Conservation (phyloP, 768 basidiomycete species). For the Gloeostereum incarnatum region DNA sequence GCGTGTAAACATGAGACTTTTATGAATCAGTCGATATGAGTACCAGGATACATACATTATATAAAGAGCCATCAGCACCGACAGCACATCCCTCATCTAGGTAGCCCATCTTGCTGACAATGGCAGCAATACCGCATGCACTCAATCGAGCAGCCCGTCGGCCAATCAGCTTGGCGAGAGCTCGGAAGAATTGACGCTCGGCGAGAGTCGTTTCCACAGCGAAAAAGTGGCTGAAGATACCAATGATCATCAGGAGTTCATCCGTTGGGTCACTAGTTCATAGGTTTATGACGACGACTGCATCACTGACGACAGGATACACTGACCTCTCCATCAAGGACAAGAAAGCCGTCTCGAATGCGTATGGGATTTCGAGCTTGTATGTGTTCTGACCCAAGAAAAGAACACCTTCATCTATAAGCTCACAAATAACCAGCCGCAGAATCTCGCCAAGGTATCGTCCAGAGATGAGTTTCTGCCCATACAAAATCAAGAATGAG, state of each 20-base stretch:
- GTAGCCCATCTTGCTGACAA: slow-evolving; percentile 91
- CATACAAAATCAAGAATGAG: background rate
- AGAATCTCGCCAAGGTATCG: slow-evolving; percentile 95
- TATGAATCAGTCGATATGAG: background rate
- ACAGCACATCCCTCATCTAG: slow-evolving; percentile 86
- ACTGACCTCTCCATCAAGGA: slow-evolving; percentile 90
- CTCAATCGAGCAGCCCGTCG: slow-evolving; percentile 85
- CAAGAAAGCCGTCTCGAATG: slow-evolving; percentile 93
- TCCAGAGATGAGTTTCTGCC: slow-evolving; percentile 89
- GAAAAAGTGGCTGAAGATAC: slow-evolving; percentile 96
- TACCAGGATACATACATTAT: slow-evolving; percentile 56
- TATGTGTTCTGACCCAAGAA: slow-evolving; percentile 99
- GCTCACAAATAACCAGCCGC: slow-evolving; percentile 88
- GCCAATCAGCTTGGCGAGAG: slow-evolving; percentile 83
- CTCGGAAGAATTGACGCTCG: slow-evolving; percentile 96
- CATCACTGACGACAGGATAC: background rate
- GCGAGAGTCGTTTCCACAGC: slow-evolving; percentile 92
- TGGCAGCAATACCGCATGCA: slow-evolving; percentile 93
- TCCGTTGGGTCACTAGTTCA: slow-evolving; percentile 86
- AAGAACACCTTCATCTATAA: slow-evolving; percentile 93
- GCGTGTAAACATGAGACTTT: too few relatives aligned
- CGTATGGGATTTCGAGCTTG: slow-evolving; percentile 91
- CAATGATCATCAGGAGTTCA: slow-evolving; percentile 93
- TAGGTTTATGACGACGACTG: background rate
- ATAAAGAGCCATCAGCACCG: slow-evolving; percentile 91